phyloP scores from a whole-genome alignment of 2,329 filamentous ascomycete species.

The Fonsecaea monophora region DNA sequence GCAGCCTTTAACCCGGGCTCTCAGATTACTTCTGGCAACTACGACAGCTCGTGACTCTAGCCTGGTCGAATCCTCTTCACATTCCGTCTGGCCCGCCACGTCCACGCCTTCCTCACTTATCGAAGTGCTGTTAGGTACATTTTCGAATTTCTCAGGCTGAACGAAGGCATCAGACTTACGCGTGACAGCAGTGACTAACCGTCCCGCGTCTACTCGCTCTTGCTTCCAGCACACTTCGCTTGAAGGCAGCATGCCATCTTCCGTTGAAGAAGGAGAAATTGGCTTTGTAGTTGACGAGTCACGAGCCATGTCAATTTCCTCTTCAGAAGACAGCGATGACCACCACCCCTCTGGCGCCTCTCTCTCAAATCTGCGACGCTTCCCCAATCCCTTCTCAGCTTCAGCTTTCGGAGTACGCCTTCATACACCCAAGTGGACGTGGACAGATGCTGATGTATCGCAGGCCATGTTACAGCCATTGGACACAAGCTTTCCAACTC shows the following conservation, averaged over 20 bases:
- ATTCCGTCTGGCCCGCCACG: not conserved
- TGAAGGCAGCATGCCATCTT: not conserved
- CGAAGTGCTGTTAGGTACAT: not conserved
- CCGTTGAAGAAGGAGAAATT: not conserved
- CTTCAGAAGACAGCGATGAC: not conserved
- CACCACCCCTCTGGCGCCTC: not conserved
- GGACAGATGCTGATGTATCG: not conserved
- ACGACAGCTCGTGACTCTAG: too few species aligned
- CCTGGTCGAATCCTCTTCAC: not conserved
- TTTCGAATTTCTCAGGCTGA: not conserved
- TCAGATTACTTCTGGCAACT: not conserved
- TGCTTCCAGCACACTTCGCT: not conserved
- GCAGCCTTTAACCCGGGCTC: not conserved
- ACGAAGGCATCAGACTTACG: not conserved
- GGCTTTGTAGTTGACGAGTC: not conserved
- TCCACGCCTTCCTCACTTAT: not conserved
- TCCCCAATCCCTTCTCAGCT: conserved; percentile 1
- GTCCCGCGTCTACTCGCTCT: not conserved
- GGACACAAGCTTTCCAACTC: not conserved
- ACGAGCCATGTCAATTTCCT: not conserved
- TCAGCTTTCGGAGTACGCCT: not conserved
- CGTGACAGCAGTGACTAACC: not conserved
- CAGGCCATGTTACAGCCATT: not conserved
- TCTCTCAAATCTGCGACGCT: not conserved
- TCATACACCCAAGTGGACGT: not conserved